Conservation (phyloP, 768 basidiomycete species). For the Suillus subalutaceus region DNA sequence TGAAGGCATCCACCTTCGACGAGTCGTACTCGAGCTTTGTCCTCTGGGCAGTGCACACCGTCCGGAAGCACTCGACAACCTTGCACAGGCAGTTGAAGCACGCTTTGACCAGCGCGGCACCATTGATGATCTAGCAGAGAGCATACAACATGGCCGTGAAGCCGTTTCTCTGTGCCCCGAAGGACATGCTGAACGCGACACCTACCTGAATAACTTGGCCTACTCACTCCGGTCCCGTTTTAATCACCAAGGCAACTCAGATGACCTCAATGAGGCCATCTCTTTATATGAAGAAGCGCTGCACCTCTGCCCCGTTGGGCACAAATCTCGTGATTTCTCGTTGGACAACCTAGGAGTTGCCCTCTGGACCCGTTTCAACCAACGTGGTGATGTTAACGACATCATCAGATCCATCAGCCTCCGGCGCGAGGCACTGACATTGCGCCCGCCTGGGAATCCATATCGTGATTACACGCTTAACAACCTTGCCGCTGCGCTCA, state of each 20-base stretch:
- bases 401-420: background rate
- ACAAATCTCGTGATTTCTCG: background rate
- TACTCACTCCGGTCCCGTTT: rapidly evolving
- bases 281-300: background rate
- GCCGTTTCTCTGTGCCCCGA: background rate
- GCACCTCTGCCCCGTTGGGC: background rate
- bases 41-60: background rate
- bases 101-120: background rate
- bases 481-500: background rate
- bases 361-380: background rate
- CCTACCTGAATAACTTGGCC: background rate
- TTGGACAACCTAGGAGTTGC: background rate
- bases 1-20: background rate
- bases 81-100: background rate
- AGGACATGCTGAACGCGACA: background rate
- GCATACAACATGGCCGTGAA: background rate
- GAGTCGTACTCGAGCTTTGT: background rate
- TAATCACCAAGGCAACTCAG: background rate
- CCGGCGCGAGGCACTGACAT: background rate
- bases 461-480: background rate
- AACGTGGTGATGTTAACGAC: background rate
- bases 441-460: background rate
- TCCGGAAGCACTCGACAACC: background rate
- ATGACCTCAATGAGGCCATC: background rate
- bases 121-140: background rate